Evolutionary conservation across 257 asterid genomes (phyloP).

Genomic region (Primulina eburnea): DNA sequence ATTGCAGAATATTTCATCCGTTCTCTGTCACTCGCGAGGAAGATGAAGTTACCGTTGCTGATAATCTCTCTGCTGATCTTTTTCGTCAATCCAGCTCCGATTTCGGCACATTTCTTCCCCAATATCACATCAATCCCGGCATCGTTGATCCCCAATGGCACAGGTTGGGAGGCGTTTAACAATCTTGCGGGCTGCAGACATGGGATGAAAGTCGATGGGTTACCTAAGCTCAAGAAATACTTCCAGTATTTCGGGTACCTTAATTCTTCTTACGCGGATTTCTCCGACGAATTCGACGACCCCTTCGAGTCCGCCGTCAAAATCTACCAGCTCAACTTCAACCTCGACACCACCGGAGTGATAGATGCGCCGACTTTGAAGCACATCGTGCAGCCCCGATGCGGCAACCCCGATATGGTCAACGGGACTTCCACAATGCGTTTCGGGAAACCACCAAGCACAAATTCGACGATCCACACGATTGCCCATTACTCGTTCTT

Average conservation of each 20-base stretch:
- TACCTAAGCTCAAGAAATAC: constrained; percentile 54
- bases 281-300: constrained; percentile 67
- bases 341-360: constrained; percentile 57
- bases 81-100: constrained; percentile 14
- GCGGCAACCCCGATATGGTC: constrained; percentile 34
- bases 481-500: too few relatives aligned
- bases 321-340: constrained; percentile 68
- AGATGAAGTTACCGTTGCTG: constrained; percentile 22
- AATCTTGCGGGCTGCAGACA: constrained; percentile 47
- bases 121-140: constrained; percentile 34
- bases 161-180: constrained; percentile 57
- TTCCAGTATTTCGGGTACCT: constrained; percentile 69
- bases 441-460: constrained; percentile 31
- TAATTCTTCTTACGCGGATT: constrained; percentile 34
- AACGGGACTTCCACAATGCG: constrained; percentile 63
- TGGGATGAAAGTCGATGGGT: constrained; percentile 48
- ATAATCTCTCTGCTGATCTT: constrained; percentile 19
- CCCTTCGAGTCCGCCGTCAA: constrained; percentile 51
- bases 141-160: constrained; percentile 33
- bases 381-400: constrained; percentile 57
- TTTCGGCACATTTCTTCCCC: constrained; percentile 41
- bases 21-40: not conserved
- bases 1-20: not conserved
- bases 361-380: constrained; percentile 31
- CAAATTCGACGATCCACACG: too few relatives aligned